These are phyloP conservation scores for Helotiales sp. DNA, from an alignment of 2,329 filamentous ascomycete genomes.

Conservation along the genomic window DNA sequence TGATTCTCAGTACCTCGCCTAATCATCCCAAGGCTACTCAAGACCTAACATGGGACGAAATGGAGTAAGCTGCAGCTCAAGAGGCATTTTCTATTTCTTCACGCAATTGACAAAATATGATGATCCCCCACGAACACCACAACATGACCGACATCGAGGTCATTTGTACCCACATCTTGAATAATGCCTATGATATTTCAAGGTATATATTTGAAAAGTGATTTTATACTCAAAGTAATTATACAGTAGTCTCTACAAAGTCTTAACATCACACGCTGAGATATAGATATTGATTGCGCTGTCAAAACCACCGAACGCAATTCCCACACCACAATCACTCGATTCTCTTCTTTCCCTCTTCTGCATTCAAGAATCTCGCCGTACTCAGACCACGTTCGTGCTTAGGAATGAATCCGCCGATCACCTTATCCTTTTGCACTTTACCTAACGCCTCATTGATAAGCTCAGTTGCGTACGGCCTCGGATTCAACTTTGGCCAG, in stretches of 20 bases:
- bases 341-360: conserved; percentile 98
- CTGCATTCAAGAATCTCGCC: conserved; percentile 77
- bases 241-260: not conserved
- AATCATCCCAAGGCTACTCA: too few relatives aligned
- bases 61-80: too few relatives aligned
- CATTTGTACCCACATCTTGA: too few relatives aligned
- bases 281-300: not conserved
- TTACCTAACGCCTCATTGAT: conserved; percentile 84
- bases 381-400: conserved; percentile 86
- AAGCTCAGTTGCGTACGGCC: conserved; percentile 81
- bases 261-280: not conserved
- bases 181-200: not conserved
- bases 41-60: too few relatives aligned
- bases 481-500: conserved; percentile 95
- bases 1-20: too few relatives aligned
- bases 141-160: too few relatives aligned
- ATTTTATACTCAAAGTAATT: not conserved
- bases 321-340: conserved; percentile 46
- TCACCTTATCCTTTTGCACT: conserved; percentile 77
- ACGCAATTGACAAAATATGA: too few relatives aligned
- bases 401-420: conserved; percentile 71
- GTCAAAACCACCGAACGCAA: not conserved
- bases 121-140: too few relatives aligned
- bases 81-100: too few relatives aligned
- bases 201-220: not conserved